Evolutionary conservation across 495 filamentous ascomycete species (phyloP), one percentile per base, ranked within the genome.

Genomic region (Beverwykella pulmonaria): DNA sequence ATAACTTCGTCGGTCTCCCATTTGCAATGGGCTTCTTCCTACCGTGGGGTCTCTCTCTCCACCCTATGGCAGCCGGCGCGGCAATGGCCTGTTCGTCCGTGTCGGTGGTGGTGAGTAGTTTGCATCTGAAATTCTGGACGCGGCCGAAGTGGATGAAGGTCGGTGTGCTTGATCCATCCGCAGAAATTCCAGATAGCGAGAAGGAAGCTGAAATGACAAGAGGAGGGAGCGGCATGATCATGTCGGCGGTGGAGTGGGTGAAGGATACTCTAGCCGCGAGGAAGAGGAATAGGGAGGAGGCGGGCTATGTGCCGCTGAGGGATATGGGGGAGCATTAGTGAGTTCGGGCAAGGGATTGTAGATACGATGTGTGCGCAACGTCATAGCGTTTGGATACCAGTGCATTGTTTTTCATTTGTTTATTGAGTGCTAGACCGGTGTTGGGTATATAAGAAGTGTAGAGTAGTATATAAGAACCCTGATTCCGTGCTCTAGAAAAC

Each of bases 1-100:
- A 99, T 82, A 99, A 99, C 76, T 57, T 92, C 53, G 80, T 98
- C 68, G 94, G 94, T 3, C 80, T 99, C 1, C 94, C 94, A 25
- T 97, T 99, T 68, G 94, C 94, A 10, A 98, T 98, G 94, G 94
- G 94, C 4, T 69, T 93, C 62, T 92, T 97, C 81, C 81, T 99
- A 26, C 94, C 94, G 0, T 85, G 94, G 56, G 93, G 93, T 2
- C 85, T 87, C 68, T 89, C 90, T 78, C 77, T 99, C 64, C 94
- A 94, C 61, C 94, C 94, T 12, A 93, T 97, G 90, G 92, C 91
- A 30, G 95, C 94, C 8, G 93, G 92, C 17, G 91, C 88, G 2
- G 95, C 95, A 20, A 99, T 99, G 94, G 95, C 93, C 5, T 83
- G 82, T 44, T 92, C 89, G 41, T 93, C 90, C 65, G 90, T 98